phyloP scores from a whole-genome alignment of 2,329 filamentous ascomycete genomes.

The Colletotrichum spinosum region DNA sequence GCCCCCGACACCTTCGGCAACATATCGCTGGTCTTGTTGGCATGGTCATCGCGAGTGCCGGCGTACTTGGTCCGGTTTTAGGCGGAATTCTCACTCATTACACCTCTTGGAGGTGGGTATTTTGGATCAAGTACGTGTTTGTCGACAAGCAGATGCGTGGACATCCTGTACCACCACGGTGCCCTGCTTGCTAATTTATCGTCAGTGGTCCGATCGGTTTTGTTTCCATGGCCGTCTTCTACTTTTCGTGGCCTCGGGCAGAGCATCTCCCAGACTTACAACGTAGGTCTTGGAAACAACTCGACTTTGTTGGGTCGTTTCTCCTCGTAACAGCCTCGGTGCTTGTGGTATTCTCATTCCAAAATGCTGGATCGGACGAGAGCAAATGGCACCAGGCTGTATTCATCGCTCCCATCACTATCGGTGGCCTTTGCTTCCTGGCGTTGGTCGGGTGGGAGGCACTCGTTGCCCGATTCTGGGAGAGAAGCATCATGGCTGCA shows the following conservation, averaged over 20 bases:
- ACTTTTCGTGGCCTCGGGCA: conserved; percentile 61
- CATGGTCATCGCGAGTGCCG: conserved; percentile 59
- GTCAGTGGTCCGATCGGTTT: conserved; percentile 62
- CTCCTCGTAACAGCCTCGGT: conserved; percentile 65
- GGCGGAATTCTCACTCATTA: conserved; percentile 64
- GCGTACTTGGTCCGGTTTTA: conserved; percentile 63
- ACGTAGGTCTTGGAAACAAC: conserved; percentile 57
- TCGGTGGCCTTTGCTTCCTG: conserved; percentile 50
- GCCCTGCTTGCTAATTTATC: conserved; percentile 26
- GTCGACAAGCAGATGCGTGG: neutral
- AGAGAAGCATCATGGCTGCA: conserved; percentile 51
- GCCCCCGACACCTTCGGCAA: conserved; percentile 52
- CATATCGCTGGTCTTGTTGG: conserved; percentile 62
- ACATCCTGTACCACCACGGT: neutral
- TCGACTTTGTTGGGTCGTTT: conserved; percentile 66
- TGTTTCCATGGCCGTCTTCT: conserved; percentile 59
- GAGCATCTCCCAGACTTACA: conserved; percentile 52
- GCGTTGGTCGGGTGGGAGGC: conserved; percentile 55
- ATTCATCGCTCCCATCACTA: conserved; percentile 56
- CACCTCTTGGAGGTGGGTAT: conserved; percentile 65
- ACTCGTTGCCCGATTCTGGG: conserved; percentile 45
- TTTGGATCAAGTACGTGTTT: conserved; percentile 67
- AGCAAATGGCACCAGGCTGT: conserved; percentile 55
- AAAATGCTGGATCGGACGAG: conserved; percentile 56
- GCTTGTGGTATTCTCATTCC: conserved; percentile 69